A percentile compares a stretch with the other conserved stretches of the same genome.
These are phyloP conservation scores for Guadua angustifolia DNA, from an alignment of 176 grass and related monocot species.

Conservation along the genomic window DNA sequence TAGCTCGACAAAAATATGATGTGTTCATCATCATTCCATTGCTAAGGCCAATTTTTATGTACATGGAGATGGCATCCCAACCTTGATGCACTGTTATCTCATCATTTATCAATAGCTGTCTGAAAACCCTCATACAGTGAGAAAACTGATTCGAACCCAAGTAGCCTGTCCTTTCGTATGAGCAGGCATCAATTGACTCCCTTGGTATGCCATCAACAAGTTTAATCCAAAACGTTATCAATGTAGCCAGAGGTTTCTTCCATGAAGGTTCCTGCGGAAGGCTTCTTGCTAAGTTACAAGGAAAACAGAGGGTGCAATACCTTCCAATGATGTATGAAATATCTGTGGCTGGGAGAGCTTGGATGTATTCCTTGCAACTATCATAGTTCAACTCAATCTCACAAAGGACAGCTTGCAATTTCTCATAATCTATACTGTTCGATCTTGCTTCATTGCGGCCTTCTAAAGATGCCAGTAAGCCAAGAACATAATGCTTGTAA, in stretches of 20 bases:
- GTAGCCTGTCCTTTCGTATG: constrained; percentile 49
- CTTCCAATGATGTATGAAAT: constrained; percentile 63
- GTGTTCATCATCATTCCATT: constrained; percentile 53
- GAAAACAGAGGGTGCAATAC: constrained; percentile 79
- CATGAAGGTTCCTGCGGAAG: constrained; percentile 70
- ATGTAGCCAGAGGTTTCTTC: constrained; percentile 61
- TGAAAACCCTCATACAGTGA: constrained; percentile 68
- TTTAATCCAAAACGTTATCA: constrained; percentile 83
- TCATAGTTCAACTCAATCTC: constrained; percentile 85
- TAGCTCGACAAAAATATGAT: constrained; percentile 72
- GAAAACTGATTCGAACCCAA: constrained; percentile 53
- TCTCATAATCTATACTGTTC: constrained; percentile 64
- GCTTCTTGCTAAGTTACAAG: constrained; percentile 60
- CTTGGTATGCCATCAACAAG: constrained; percentile 60
- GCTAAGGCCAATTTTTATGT: constrained; percentile 60
- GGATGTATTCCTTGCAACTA: constrained; percentile 77
- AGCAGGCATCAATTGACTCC: constrained; percentile 42
- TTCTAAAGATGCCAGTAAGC: constrained; percentile 86
- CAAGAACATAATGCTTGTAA: constrained; percentile 89
- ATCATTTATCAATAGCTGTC: constrained; percentile 62
- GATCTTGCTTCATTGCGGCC: constrained; percentile 74
- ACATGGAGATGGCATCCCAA: constrained; percentile 72
- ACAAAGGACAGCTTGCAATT: constrained; percentile 62
- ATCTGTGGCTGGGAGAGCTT: constrained; percentile 73
- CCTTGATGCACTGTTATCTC: constrained; percentile 75